Evolutionary conservation across 176 grass and related monocot genomes (phyloP).

Genomic region (Areca catechu): DNA sequence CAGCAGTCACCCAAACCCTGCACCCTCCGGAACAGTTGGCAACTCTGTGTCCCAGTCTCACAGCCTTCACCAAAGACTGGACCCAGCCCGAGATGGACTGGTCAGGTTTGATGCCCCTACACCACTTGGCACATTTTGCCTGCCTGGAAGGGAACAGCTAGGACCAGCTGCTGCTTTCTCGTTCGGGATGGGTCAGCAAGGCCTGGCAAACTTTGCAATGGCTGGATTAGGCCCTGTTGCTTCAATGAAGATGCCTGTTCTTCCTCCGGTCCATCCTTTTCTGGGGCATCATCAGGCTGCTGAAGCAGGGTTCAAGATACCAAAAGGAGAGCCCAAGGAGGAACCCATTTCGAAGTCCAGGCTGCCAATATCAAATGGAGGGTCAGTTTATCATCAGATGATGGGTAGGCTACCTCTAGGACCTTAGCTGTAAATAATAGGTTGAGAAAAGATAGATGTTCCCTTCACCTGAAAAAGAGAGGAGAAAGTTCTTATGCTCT

Average conservation of each 20-base stretch:
- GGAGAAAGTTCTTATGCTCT: neutral
- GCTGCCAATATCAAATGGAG: conserved; percentile 20
- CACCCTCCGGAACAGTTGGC: neutral
- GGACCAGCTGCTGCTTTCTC: conserved; percentile 30
- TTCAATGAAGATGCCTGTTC: conserved; percentile 19
- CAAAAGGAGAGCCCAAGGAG: conserved; percentile 34
- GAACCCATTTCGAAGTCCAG: conserved; percentile 17
- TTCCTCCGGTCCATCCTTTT: conserved; percentile 19
- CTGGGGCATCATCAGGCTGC: conserved; percentile 8
- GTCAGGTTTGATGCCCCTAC: neutral
- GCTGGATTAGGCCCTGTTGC: conserved; percentile 10
- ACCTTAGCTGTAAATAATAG: conserved; percentile 53
- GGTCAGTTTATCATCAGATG: conserved; percentile 30
- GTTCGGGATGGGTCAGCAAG: conserved; percentile 35
- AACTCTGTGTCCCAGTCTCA: neutral
- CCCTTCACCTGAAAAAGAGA: conserved; percentile 10
- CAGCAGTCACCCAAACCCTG: conserved; percentile 34
- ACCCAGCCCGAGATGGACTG: conserved; percentile 14
- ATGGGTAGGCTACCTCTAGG: conserved; percentile 46
- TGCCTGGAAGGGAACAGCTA: conserved; percentile 33
- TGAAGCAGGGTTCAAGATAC: conserved; percentile 28
- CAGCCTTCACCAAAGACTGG: conserved; percentile 15
- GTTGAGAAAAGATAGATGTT: conserved; percentile 29
- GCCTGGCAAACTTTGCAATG: conserved; percentile 27
- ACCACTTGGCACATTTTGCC: conserved; percentile 8